Conservation (phyloP, 805 yeast species). For the Wickerhamomyces queroliae region DNA sequence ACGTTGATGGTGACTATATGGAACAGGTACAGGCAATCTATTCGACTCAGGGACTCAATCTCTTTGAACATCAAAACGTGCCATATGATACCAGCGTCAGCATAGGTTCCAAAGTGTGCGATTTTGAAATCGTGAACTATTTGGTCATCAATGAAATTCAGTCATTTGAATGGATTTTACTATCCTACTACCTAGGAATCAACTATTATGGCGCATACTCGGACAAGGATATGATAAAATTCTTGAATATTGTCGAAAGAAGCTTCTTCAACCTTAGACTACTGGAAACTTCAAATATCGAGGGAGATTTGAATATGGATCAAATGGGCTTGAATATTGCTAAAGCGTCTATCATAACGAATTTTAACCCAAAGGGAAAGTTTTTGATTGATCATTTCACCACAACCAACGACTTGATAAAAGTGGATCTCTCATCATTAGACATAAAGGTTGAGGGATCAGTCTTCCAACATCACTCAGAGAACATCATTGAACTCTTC, state of each 20-base stretch:
- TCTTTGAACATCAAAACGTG: not conserved
- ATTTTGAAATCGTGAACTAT: conserved; percentile 25
- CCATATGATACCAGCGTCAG: conserved; percentile 1
- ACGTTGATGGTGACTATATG: conserved; percentile 13
- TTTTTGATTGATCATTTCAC: conserved; percentile 15
- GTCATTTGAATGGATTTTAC: conserved; percentile 45
- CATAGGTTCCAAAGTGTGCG: conserved; percentile 11
- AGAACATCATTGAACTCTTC: conserved; percentile 13
- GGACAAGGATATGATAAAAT: conserved; percentile 31
- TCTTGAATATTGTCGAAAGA: conserved; percentile 32
- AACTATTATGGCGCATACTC: conserved; percentile 43
- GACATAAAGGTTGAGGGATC: conserved; percentile 5
- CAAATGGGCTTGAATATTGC: conserved; percentile 12
- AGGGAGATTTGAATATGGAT: conserved; percentile 14
- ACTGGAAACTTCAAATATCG: conserved; percentile 23
- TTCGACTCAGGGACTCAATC: conserved; percentile 8
- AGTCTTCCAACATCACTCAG: conserved; percentile 2
- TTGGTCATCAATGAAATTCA: conserved; percentile 31
- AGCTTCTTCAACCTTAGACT: conserved; percentile 30
- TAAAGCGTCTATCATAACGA: too few species aligned
- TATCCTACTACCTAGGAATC: conserved; percentile 41
- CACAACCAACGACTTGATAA: too few species aligned
- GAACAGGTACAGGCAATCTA: conserved; percentile 15
- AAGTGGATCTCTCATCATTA: too few species aligned
- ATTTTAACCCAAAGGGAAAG: too few species aligned